These are phyloP conservation scores for Pezicula neosporulosa DNA, from an alignment of 2,329 filamentous ascomycete genomes.

Conservation along the genomic window DNA sequence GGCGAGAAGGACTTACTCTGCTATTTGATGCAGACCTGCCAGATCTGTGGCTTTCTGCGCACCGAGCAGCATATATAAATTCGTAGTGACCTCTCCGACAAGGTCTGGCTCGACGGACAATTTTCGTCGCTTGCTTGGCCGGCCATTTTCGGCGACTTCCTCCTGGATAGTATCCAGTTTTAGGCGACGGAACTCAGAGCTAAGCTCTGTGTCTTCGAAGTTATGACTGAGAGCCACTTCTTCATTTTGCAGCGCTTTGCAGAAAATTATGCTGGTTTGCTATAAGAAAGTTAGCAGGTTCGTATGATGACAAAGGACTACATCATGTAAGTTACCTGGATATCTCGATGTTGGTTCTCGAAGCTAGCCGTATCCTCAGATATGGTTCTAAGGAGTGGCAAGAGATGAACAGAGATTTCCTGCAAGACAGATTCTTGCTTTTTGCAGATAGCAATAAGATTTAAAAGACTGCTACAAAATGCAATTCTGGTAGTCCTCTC, in stretches of 20 bases:
- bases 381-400: slow-evolving; percentile 15
- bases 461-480: slow-evolving; percentile 19
- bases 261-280: slow-evolving; percentile 16
- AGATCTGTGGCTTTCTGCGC: slow-evolving; percentile 30
- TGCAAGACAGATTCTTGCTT: slow-evolving; percentile 18
- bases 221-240: not conserved
- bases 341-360: slow-evolving; percentile 16
- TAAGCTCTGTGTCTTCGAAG: slow-evolving; percentile 8
- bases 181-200: slow-evolving; percentile 18
- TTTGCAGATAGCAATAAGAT: slow-evolving; percentile 19
- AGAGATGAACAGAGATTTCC: slow-evolving; percentile 15
- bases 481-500: slow-evolving; percentile 7
- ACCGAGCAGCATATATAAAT: slow-evolving; percentile 31
- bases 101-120: slow-evolving; percentile 25
- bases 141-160: slow-evolving; percentile 6
- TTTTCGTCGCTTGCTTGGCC: slow-evolving; percentile 26
- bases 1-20: slow-evolving; percentile 41
- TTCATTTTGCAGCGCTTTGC: slow-evolving; percentile 12
- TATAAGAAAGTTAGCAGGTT: slow-evolving; percentile 11
- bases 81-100: slow-evolving; percentile 29
- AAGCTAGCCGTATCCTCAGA: slow-evolving; percentile 6
- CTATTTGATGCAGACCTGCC: slow-evolving; percentile 35
- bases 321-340: slow-evolving; percentile 17
- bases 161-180: slow-evolving; percentile 7
- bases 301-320: not conserved